Percentiles rank a stretch among this genome's conserved stretches.
phyloP scores from a whole-genome alignment of 345 rosid species.

The Gossypium rotundifolium region DNA sequence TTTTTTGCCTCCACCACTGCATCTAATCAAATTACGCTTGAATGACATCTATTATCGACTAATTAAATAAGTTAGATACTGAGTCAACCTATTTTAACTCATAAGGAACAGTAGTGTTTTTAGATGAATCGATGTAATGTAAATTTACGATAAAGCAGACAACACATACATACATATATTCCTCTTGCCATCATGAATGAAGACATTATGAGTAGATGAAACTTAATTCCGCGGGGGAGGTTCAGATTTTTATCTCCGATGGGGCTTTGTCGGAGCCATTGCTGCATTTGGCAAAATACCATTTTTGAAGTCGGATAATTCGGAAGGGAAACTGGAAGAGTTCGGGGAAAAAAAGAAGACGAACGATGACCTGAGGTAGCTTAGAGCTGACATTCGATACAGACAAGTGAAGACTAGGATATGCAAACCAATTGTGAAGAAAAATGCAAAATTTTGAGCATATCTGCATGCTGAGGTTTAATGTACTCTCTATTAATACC shows the following conservation, averaged over 20 bases:
- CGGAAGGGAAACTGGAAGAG: not conserved
- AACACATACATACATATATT: not conserved
- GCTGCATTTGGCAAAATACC: conserved; percentile 31
- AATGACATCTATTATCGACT: not conserved
- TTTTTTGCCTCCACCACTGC: no score
- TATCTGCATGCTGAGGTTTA: conserved; percentile 39
- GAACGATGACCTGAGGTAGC: conserved; percentile 69
- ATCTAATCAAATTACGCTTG: no score
- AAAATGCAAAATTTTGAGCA: conserved; percentile 85
- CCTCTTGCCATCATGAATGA: not conserved
- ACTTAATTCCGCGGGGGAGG: conserved; percentile 67
- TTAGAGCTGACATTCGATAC: conserved; percentile 94
- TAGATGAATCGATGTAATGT: no score
- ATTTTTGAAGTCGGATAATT: not conserved
- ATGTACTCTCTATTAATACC: not conserved
- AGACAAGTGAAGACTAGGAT: conserved; percentile 85
- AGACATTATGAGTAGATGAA: not conserved
- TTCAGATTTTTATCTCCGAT: conserved; percentile 40
- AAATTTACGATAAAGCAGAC: no score
- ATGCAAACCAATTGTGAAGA: conserved; percentile 88
- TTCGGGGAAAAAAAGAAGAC: not conserved
- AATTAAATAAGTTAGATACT: not conserved
- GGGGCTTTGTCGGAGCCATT: conserved; percentile 57
- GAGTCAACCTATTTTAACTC: no score
- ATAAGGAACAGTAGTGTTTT: no score